phyloP scores from a whole-genome alignment of 306 rosid genomes.

The Senna tora region DNA sequence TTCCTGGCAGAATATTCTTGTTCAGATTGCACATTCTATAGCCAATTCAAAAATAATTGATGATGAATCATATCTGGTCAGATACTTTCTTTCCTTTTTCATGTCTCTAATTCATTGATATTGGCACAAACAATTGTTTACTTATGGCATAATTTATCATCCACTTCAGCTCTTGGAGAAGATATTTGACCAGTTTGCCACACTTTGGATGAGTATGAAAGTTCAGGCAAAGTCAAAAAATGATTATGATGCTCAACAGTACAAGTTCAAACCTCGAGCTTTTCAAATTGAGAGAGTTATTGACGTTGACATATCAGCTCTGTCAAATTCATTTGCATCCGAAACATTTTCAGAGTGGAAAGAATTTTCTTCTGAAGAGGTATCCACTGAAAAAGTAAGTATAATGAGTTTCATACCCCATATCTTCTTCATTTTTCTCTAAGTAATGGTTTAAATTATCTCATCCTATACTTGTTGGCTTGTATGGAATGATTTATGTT shows the following conservation, averaged over 20 bases:
- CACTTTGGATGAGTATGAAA: slow-evolving; percentile 70
- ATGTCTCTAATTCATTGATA: slow-evolving; percentile 26
- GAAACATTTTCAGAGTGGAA: slow-evolving; percentile 72
- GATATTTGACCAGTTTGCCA: slow-evolving; percentile 64
- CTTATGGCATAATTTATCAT: slow-evolving; percentile 35
- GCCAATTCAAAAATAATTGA: slow-evolving; percentile 67
- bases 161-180: slow-evolving; percentile 65
- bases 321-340: slow-evolving; percentile 44
- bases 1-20: slow-evolving; percentile 61
- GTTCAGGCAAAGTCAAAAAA: slow-evolving; percentile 55
- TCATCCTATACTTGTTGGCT: neutral
- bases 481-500: slow-evolving; percentile 22
- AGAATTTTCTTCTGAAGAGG: slow-evolving; percentile 55
- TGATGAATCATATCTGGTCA: slow-evolving; percentile 63
- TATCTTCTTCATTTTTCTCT: neutral
- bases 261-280: slow-evolving; percentile 75
- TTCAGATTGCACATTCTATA: slow-evolving; percentile 62
- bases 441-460: neutral
- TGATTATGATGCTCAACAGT: slow-evolving; percentile 61
- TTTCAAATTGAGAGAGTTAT: slow-evolving; percentile 72
- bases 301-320: slow-evolving; percentile 61
- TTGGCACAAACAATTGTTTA: slow-evolving; percentile 17
- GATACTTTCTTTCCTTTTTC: slow-evolving; percentile 28
- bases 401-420: slow-evolving; percentile 8
- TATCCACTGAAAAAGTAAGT: slow-evolving; percentile 42